Evolutionary conservation across 805 yeast species (phyloP), one percentile per base, ranked within the genome.

Genomic region (Teunomyces lycoperdinae): DNA sequence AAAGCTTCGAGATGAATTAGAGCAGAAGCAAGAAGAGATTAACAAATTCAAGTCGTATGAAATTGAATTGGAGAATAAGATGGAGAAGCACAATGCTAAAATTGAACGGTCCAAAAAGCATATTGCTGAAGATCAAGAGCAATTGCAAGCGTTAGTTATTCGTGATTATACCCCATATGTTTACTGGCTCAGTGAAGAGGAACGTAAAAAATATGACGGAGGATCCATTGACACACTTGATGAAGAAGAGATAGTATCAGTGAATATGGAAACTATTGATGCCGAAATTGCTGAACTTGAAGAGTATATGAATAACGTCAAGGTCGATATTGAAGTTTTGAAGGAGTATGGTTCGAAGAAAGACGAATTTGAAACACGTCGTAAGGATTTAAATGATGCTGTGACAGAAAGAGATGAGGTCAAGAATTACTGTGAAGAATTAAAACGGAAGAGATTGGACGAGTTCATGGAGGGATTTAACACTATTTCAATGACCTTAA

Each of bases 401-500:
- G 85, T 89, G 2, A 67, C 67, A 14, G 64, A 73, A 48, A 78
- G 96, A 58, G 96, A 92, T 54, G 71, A 70, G 13, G 72, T 82
- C 50, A 82, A 86, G 54, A 73, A 68, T 40, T 67, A 72, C 43
- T 77, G 84, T 45, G 96, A 88, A 58, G 85, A 80, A 11, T 71
- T 89, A 55, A 85, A 85, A 62, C 80, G 85, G 47, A 81, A 77
- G 50, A 74, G 98, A 45, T 74, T 87, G 46, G 90, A 84, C 52
- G 97, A 94, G 64, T 94, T 94, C 61, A 90, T 90, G 96, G 81
- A 80, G 52, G 99, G 99, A 0, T 94, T 95, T 70, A 80, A 84
- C 54, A 77, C 83, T 16, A 94, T 94, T 27, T 89, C 97, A 1
- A 74, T 83, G 63, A 87, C 96, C 5, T 77, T 94, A 54, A 94